Conservation (phyloP, 345 rosid genomes). For the Abelmoschus esculentus region DNA sequence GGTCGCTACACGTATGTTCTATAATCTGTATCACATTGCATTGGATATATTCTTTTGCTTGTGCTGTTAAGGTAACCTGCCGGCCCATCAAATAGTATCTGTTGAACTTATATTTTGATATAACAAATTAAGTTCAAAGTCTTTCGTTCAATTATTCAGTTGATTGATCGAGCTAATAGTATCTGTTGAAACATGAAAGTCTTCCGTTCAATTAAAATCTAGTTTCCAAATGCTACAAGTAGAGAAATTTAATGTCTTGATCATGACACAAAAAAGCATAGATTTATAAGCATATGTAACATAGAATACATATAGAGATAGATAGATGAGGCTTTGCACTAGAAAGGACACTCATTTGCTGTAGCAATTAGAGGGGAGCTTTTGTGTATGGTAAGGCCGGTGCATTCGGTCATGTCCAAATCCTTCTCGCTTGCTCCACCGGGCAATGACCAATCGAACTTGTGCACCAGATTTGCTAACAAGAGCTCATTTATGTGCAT, state of each 20-base stretch:
- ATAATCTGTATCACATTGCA: background rate
- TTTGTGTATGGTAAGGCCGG: background rate
- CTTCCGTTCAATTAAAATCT: background rate
- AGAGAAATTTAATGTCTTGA: background rate
- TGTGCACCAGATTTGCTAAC: slow-evolving; percentile 26
- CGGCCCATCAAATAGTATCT: too few relatives aligned
- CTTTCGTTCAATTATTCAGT: background rate
- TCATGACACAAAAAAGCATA: background rate
- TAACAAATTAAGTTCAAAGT: too few relatives aligned
- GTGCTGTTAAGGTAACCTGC: background rate
- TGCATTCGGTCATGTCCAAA: background rate
- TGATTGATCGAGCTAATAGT: too few relatives aligned
- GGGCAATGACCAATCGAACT: slow-evolving; percentile 25
- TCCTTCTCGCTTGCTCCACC: background rate
- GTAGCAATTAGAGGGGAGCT: slow-evolving; percentile 7
- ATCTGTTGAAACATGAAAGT: background rate
- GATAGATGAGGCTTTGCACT: background rate
- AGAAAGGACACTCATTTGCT: background rate
- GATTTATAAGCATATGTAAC: background rate
- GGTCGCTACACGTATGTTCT: background rate
- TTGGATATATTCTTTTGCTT: background rate
- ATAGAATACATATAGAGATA: background rate
- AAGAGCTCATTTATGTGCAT: slow-evolving; percentile 20
- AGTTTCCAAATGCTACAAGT: background rate
- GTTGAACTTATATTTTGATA: too few relatives aligned